Percentiles rank a stretch among this genome's conserved stretches.
Conservation (phyloP, 441 rosid species). For the Erysimum cheiri region DNA sequence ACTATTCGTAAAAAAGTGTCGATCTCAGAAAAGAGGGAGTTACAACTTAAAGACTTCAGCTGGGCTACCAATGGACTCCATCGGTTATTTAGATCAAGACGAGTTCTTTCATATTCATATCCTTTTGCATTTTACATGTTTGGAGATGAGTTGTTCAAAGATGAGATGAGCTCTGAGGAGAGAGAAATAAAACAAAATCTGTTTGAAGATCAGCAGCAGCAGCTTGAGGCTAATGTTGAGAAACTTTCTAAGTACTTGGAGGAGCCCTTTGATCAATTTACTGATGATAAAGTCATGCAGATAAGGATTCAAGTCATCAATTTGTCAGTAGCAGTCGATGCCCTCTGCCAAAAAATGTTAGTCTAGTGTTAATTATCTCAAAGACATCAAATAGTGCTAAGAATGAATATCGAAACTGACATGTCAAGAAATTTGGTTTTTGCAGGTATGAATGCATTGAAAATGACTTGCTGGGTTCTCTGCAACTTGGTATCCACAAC, state of each 20-base stretch:
- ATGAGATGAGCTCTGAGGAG: conserved; percentile 54
- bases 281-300: conserved; percentile 47
- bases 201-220: conserved; percentile 88
- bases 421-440: background rate
- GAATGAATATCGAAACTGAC: background rate
- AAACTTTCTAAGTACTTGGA: conserved; percentile 65
- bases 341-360: conserved; percentile 68
- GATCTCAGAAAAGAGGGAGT: conserved; percentile 50
- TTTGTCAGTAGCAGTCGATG: conserved; percentile 58
- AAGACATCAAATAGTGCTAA: background rate
- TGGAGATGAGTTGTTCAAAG: conserved; percentile 59
- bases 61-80: conserved; percentile 65
- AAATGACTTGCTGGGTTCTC: conserved; percentile 67
- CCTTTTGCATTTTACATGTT: conserved; percentile 76
- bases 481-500: conserved; percentile 47
- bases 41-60: conserved; percentile 57
- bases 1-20: conserved; percentile 49
- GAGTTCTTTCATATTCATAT: conserved; percentile 66
- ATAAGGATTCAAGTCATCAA: conserved; percentile 56
- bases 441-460: conserved; percentile 74
- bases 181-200: conserved; percentile 55
- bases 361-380: conserved; percentile 22
- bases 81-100: conserved; percentile 64
- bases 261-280: conserved; percentile 59
- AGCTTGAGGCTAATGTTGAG: conserved; percentile 71